Evolutionary conservation across 1,284 basidiomycete species (phyloP), one percentile per base, ranked within the genome.

Genomic region (Exsudoporus floridanus): DNA sequence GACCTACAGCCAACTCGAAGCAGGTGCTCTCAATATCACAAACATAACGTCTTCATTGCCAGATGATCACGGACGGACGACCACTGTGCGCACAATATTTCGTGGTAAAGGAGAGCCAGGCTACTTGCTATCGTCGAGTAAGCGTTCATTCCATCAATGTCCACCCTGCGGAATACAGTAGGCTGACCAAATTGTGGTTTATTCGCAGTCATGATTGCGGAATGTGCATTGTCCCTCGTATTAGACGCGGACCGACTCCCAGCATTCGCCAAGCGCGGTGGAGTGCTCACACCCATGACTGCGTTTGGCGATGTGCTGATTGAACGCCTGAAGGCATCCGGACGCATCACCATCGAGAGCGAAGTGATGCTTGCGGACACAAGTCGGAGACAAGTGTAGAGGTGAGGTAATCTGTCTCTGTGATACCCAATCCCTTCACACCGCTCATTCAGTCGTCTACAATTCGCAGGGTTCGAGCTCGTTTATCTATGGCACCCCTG

Each of bases 71-170:
- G 65, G 72, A 2, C 76, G 77, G 5, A 72, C 77, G 18, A 71
- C 81, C n/a, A 74, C 79, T 45, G 80, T 87, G 28, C 83, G 86
- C 57, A 83, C 78, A 1, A 77, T 80, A 33, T 70, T 85, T 47
- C 74, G 69, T 46, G 86, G 82, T 1, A 74, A 82, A 39, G 90
- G 90, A n/a, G 90, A 94, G 64, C 88, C 90, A 5, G 90, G 92
- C 3, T 93, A 94, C 69, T 67, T 79, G 16, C 71, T 85, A 34
- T 86, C 90, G 1, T 75, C 86, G 6, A 71, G 86, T 88, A 60
- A 46, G 79, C 68, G 12, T 41, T 35, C n/a, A 13, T 43, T 7
- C 28, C 48, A 25, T 42, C 38, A 3, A 14, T 28, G 45, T 36
- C 27, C 27, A 9, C 23, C 16, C 19, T 9, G 7, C 13, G 18